Conservation (phyloP, 106 monocot species). For the Dendrobium chrysotoxum region DNA sequence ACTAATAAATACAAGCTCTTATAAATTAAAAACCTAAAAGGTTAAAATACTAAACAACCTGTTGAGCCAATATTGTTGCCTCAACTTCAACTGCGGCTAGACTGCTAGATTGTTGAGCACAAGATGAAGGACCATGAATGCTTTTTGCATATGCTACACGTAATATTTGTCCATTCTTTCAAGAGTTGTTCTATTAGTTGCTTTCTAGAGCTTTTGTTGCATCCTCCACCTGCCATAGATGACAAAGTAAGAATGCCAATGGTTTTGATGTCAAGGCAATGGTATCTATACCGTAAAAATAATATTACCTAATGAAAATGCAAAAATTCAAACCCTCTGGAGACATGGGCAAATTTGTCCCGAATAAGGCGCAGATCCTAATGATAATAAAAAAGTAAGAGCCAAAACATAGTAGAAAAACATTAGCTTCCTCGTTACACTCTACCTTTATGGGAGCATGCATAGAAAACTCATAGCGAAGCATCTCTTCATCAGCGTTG, state of each 20-base stretch:
- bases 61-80: too few species aligned
- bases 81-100: too few species aligned
- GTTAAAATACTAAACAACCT: too few species aligned
- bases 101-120: too few species aligned
- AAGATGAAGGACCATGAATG: too few species aligned
- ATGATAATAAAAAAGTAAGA: conserved; percentile 5
- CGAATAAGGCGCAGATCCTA: conserved; percentile 95
- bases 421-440: not conserved
- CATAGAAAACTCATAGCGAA: conserved; percentile 94
- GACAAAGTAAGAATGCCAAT: not conserved
- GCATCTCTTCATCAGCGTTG: too few species aligned
- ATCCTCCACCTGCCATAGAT: conserved; percentile 67
- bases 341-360: conserved; percentile 97
- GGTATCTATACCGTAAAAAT: not conserved
- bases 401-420: not conserved
- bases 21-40: too few species aligned
- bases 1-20: too few species aligned
- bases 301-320: conserved; percentile 82
- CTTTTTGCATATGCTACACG: conserved; percentile 97
- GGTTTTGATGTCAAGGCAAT: not conserved
- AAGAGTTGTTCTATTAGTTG: conserved; percentile 79
- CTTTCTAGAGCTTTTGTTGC: conserved; percentile 92
- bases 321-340: conserved; percentile 91
- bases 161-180: conserved; percentile 89
- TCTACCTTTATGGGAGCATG: conserved; percentile 90